Evolutionary conservation across 371 early-diverging fungal genomes (phyloP), one percentile per base, ranked within the genome.

Genomic region (Mortierella sp.): DNA sequence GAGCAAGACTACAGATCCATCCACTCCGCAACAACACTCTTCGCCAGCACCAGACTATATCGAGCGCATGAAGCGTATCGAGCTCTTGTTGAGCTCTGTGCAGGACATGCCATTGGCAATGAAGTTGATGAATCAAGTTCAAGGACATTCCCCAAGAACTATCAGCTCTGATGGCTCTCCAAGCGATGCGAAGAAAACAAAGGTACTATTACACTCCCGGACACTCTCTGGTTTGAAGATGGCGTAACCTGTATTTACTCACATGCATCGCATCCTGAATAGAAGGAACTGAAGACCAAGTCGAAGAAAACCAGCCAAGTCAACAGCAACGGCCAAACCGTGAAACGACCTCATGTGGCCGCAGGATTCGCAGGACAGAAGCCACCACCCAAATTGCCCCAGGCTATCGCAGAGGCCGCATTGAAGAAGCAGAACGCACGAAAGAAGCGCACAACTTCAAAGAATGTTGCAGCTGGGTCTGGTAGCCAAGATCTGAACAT

Each of bases 341-440:
- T 63, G 21, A 76, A 76, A 46, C 62, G 78, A 13, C 78, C 78
- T 13, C 78, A 76, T 43, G 78, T 76, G 1, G 78, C 78, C 14
- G 78, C 78, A 0, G 78, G 78, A 16, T 76, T 76, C 31, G 78
- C 69, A 3, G 70, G 70, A 13, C 78, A 76, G 24, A 76, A 76
- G 23, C 76, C 78, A 13, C 78, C 78, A 41, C 78, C 78, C n/a
- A 76, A 76, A 18, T 45, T 76, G 38, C 78, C 78, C 4, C 78
- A 76, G 47, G 78, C 78, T 0, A 58, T 76, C 18, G 71, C 66
- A 9, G 78, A 76, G 27, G 71, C 78, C 7, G 78, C 67, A 1
- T 54, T 38, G 42, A 76, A 66, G 67, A 76, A 70, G 30, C 70
- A 70, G 38, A 55, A 49, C 7, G 54, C 47, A 4, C 53, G 70